These are phyloP conservation scores for Leonotis leonurus DNA, from an alignment of 257 asterid genomes.

Conservation along the genomic window DNA sequence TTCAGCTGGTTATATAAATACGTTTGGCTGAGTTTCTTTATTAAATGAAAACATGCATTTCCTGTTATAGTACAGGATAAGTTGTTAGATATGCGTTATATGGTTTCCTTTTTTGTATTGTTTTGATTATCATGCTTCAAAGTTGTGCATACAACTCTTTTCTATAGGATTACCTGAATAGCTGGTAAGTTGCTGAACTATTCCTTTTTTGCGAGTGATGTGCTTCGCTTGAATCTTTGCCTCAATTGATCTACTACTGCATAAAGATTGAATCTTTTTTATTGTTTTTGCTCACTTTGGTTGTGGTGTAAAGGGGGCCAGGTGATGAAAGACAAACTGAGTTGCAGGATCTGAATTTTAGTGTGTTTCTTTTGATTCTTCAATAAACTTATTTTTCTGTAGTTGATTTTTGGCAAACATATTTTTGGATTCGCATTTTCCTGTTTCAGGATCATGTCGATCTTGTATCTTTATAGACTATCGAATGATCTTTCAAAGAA, in stretches of 20 bases:
- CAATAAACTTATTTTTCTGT: background rate
- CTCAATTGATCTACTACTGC: background rate
- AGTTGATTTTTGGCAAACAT: background rate
- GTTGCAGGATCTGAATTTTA: background rate
- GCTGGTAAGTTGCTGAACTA: background rate
- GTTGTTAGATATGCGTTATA: background rate
- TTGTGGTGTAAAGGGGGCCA: too few species aligned
- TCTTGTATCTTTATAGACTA: background rate
- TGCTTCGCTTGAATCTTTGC: background rate
- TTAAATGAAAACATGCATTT: background rate
- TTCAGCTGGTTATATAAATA: background rate
- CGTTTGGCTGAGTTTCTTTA: background rate
- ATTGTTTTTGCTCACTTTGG: too few species aligned
- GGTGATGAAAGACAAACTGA: background rate
- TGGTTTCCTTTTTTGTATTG: background rate
- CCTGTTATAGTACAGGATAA: background rate
- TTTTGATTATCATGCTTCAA: conserved; percentile 4
- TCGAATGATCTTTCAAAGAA: too few species aligned
- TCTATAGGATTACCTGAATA: background rate
- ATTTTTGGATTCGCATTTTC: background rate
- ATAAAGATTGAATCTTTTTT: background rate
- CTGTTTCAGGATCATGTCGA: background rate
- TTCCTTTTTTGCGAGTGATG: background rate
- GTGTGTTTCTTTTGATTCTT: background rate
- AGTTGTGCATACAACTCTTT: conserved; percentile 1